Conservation (phyloP, 345 rosid species). For the Raphanus sativus region DNA sequence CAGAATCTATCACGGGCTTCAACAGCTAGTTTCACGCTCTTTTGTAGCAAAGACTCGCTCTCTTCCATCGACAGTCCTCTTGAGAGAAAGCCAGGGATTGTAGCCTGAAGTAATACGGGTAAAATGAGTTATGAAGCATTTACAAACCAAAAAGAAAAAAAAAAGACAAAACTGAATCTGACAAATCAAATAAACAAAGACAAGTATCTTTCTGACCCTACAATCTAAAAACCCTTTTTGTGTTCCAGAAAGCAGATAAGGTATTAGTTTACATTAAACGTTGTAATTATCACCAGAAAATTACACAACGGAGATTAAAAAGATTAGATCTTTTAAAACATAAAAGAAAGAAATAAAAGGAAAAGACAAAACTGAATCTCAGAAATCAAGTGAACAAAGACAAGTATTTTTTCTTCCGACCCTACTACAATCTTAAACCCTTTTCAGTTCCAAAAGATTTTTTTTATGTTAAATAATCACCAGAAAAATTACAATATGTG, state of each 20-base stretch:
- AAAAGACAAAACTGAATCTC: background rate
- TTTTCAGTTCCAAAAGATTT: background rate
- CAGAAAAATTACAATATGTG: background rate
- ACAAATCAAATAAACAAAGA: background rate
- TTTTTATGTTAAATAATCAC: background rate
- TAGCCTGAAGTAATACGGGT: constrained; percentile 52
- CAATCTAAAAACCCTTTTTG: background rate
- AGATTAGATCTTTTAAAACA: background rate
- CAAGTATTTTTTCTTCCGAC: background rate
- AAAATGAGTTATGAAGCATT: background rate
- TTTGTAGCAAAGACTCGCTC: constrained; percentile 60
- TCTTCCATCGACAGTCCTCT: constrained; percentile 72
- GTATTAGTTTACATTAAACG: background rate
- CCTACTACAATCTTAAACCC: background rate
- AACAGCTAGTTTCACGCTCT: constrained; percentile 69
- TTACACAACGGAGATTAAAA: background rate
- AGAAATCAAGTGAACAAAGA: background rate
- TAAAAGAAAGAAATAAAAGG: too few relatives aligned
- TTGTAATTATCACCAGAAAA: background rate
- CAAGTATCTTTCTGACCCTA: background rate
- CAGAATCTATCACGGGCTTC: constrained; percentile 88
- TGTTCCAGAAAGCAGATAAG: background rate
- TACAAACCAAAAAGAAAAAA: background rate
- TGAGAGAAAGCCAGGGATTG: constrained; percentile 80
- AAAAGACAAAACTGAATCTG: background rate